Conservation (phyloP, 2,329 filamentous ascomycete genomes). For the Colletotrichum higginsianum region DNA sequence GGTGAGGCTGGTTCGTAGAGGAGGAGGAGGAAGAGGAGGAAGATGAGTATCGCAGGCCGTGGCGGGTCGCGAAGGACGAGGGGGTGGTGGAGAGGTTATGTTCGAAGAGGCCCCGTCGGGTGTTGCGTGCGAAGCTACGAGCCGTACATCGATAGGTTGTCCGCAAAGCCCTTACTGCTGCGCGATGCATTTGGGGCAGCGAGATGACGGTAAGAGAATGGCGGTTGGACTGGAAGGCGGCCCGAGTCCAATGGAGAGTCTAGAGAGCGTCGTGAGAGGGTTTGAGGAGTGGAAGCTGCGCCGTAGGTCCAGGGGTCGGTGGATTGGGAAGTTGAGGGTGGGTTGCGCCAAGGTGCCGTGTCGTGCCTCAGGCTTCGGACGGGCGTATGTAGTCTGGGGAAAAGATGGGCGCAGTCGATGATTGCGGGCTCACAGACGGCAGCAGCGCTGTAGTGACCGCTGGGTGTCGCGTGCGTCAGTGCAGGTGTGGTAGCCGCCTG, state of each 20-base stretch:
- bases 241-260: constrained; percentile 36
- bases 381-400: constrained; percentile 8
- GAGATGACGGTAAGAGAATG: constrained; percentile 20
- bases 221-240: constrained; percentile 40
- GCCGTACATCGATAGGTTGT: constrained; percentile 76
- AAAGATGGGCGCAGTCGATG: constrained; percentile 1
- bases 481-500: neutral
- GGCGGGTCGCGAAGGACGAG: constrained; percentile 43
- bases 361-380: constrained; percentile 34
- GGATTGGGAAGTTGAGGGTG: constrained; percentile 1
- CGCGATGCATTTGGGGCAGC: constrained; percentile 78
- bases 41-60: constrained; percentile 43
- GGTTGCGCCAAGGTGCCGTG: constrained; percentile 33
- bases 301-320: constrained; percentile 24
- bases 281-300: constrained; percentile 24
- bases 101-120: constrained; percentile 58
- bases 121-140: constrained; percentile 70
- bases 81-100: constrained; percentile 40
- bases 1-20: constrained; percentile 41
- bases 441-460: constrained; percentile 10
- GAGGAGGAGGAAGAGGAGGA: constrained; percentile 7
- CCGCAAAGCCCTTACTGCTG: constrained; percentile 77
- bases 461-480: constrained; percentile 6
- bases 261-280: constrained; percentile 35
- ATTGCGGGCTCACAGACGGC: neutral